Evolutionary conservation across 345 rosid species (phyloP), one percentile per base, ranked within the genome.

Genomic region (Cochlearia excelsa): DNA sequence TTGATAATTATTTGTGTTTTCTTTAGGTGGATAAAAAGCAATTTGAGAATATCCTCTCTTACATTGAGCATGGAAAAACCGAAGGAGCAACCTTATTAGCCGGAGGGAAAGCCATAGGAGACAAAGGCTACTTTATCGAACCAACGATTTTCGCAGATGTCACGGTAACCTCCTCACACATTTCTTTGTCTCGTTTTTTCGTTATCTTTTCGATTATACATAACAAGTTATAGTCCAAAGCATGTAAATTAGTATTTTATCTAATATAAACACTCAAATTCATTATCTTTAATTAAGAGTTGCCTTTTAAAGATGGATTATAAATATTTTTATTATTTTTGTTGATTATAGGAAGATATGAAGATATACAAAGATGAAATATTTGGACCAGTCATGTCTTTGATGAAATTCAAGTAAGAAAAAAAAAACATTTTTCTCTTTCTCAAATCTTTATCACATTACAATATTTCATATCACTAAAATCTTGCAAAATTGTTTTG

Each of bases 371-470:
- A 68, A 70, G 97, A 86, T 0, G 95, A 89, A 75, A 89, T 89
- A 26, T 89, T 89, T 9, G 97, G 95, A 31, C 92, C 97, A 3
- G 82, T 89, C 11, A 76, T 84, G 89, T 71, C 84, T 3, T 55
- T 89, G 47, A 77, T 80, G 82, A 89, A 86, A 68, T 84, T 89
- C 89, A 79, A 76, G 95, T 89, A 75, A 7, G 26, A 26, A 1
- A 10, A 23, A 7, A 30, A 5, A 16, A 5, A 7, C 1, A 9
- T 6, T 5, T 4, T 16, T 28, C 42, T 10, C 28, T 3, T 39
- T 23, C 31, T 31, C 11, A 16, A 39, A 49, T 51, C 53, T 63
- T 23, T 34, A 5, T 29, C 23, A 26, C 26, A 8, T 26, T 66
- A 23, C 23, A 16, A 16, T 16, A 16, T 16, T 16, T 5, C 23